Conservation (phyloP, 2,329 filamentous ascomycete genomes). For the Rhynchosporium graminicola region DNA sequence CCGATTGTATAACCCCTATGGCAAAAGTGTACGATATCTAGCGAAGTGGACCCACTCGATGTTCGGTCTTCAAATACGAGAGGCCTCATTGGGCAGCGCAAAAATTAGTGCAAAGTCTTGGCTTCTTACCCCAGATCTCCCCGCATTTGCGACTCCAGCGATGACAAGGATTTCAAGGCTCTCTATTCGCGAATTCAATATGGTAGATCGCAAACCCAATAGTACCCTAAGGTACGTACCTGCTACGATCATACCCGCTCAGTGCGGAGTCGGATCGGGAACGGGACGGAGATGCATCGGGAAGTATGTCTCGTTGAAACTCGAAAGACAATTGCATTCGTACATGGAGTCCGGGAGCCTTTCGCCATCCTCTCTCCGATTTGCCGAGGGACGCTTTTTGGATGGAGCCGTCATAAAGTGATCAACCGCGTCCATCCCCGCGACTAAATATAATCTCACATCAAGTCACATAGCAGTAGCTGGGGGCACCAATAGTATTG, state of each 20-base stretch:
- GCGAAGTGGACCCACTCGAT: too few relatives aligned
- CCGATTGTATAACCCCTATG: too few relatives aligned
- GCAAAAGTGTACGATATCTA: too few relatives aligned
- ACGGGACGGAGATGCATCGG: too few relatives aligned
- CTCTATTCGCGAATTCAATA: too few relatives aligned
- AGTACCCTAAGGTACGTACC: too few relatives aligned
- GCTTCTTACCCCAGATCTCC: conserved; percentile 5
- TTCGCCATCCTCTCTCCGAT: conserved; percentile 3
- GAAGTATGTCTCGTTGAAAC: too few relatives aligned
- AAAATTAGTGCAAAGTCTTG: background rate
- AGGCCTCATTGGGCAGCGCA: background rate
- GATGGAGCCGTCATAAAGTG: too few relatives aligned
- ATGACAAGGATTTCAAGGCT: too few relatives aligned
- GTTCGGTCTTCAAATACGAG: background rate
- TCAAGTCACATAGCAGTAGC: background rate
- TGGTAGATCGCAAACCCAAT: too few relatives aligned
- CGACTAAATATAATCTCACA: background rate
- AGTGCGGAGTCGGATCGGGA: too few relatives aligned
- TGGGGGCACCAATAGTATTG: background rate
- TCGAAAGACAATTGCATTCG: background rate
- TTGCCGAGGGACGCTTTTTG: conserved; percentile 4
- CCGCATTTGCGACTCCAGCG: background rate
- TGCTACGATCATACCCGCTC: background rate
- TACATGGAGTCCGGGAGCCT: background rate
- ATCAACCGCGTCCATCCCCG: too few relatives aligned